Conservation (phyloP, 805 yeast species). For the Metschnikowia borealis region DNA sequence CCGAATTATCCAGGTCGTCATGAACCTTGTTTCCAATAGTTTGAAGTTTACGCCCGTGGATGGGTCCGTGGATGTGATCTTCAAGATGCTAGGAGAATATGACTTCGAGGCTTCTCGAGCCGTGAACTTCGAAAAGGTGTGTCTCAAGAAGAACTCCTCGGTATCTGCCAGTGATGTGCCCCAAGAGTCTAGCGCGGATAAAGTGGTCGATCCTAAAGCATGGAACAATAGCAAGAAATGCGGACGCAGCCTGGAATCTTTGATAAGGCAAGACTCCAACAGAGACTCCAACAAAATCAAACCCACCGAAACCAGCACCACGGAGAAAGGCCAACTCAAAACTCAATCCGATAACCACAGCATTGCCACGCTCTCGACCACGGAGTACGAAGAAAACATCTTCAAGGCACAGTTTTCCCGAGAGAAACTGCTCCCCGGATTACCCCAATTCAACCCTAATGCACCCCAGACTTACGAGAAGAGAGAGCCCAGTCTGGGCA, state of each 20-base stretch:
- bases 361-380: constrained; percentile 33
- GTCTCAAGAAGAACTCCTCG: constrained; percentile 5
- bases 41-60: constrained; percentile 89
- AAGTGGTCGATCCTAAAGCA: neutral
- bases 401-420: constrained; percentile 35
- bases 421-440: constrained; percentile 14
- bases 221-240: neutral
- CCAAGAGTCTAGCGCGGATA: neutral
- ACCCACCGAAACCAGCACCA: neutral
- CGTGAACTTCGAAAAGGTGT: constrained; percentile 12
- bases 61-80: constrained; percentile 68
- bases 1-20: constrained; percentile 84
- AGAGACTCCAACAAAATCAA: neutral
- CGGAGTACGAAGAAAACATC: constrained; percentile 35
- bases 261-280: neutral
- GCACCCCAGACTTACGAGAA: neutral
- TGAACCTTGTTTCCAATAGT: constrained; percentile 88
- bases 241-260: neutral
- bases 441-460: constrained; percentile 4
- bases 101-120: constrained; percentile 32
- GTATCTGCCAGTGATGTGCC: neutral
- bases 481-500: neutral
- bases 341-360: constrained; percentile 16
- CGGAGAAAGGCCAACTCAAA: neutral
- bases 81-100: constrained; percentile 66